A percentile compares a stretch with the other conserved stretches of the same genome.
Conservation (phyloP, 768 basidiomycete genomes). For the Naganishia kalamii region DNA sequence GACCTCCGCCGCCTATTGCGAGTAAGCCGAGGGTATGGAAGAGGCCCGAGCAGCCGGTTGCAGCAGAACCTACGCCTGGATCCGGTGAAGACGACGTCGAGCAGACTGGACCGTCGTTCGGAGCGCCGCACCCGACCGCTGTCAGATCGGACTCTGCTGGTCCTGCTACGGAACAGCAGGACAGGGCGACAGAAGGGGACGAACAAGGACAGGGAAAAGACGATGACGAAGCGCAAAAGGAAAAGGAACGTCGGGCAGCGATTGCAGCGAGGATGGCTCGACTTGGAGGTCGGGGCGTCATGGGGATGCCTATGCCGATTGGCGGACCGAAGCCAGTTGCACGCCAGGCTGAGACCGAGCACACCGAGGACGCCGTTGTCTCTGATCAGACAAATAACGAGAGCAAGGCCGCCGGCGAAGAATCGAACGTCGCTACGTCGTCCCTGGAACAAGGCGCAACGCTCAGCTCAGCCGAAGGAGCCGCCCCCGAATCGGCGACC, state of each 20-base stretch:
- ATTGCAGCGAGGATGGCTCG: slow-evolving; percentile 90
- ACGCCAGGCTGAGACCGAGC: no score
- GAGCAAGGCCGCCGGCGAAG: no score
- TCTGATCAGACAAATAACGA: no score
- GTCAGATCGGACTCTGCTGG: slow-evolving; percentile 46
- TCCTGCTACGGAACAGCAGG: slow-evolving; percentile 53
- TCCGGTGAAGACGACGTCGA: background rate
- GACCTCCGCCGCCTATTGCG: slow-evolving; percentile 54
- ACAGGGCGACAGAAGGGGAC: slow-evolving; percentile 55
- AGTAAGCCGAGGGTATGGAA: slow-evolving; percentile 67
- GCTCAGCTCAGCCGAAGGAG: background rate
- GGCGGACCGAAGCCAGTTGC: background rate
- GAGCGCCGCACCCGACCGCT: background rate
- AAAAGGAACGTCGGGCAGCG: slow-evolving; percentile 57
- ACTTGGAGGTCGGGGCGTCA: slow-evolving; percentile 61
- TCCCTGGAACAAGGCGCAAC: no score
- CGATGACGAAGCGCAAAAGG: slow-evolving; percentile 36
- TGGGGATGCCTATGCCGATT: slow-evolving; percentile 33
- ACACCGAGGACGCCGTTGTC: no score
- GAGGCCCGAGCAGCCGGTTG: slow-evolving; percentile 52
- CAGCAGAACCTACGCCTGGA: slow-evolving; percentile 27
- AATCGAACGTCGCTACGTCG: no score
- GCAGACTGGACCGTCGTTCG: slow-evolving; percentile 11
- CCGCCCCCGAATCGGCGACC: background rate
- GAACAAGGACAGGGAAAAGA: slow-evolving; percentile 21